These are phyloP conservation scores for Uromyces viciae-fabae DNA, from an alignment of 1,284 basidiomycete species.

Conservation along the genomic window DNA sequence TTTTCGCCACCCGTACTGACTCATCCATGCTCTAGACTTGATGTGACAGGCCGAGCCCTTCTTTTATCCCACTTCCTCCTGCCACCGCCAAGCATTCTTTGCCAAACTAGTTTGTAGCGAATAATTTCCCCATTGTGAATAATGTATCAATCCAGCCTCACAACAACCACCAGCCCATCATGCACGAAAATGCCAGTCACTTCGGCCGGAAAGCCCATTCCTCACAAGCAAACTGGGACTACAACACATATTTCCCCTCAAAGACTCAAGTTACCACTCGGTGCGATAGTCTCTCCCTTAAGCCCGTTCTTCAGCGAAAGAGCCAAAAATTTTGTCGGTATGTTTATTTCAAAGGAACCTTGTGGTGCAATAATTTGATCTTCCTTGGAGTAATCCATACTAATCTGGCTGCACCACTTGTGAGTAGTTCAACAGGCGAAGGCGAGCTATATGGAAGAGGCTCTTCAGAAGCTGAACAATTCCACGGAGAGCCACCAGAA, in stretches of 20 bases:
- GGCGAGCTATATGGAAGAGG: neutral
- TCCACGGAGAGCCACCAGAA: neutral
- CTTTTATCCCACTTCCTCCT: neutral
- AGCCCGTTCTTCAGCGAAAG: conserved; percentile 21
- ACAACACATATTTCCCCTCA: neutral
- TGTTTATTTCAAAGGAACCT: neutral
- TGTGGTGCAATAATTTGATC: neutral
- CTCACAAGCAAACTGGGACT: no score
- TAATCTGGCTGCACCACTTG: neutral
- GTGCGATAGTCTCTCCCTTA: conserved; percentile 11
- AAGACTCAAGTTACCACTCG: neutral
- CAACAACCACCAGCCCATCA: neutral
- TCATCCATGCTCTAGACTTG: neutral
- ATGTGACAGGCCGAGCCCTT: neutral
- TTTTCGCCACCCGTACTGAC: conserved; percentile 8
- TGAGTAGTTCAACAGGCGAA: conserved; percentile 4
- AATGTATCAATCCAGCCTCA: neutral
- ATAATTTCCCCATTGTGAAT: neutral
- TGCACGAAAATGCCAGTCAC: no score
- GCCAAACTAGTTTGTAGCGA: neutral
- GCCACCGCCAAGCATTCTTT: neutral
- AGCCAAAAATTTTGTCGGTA: conserved; percentile 5
- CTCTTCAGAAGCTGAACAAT: neutral
- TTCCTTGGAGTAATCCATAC: neutral
- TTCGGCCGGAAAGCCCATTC: no score